Evolutionary conservation across 192 early-diverging fungal species (phyloP), one percentile per base, ranked within the genome.

Genomic region (Coemansia nantahalensis): DNA sequence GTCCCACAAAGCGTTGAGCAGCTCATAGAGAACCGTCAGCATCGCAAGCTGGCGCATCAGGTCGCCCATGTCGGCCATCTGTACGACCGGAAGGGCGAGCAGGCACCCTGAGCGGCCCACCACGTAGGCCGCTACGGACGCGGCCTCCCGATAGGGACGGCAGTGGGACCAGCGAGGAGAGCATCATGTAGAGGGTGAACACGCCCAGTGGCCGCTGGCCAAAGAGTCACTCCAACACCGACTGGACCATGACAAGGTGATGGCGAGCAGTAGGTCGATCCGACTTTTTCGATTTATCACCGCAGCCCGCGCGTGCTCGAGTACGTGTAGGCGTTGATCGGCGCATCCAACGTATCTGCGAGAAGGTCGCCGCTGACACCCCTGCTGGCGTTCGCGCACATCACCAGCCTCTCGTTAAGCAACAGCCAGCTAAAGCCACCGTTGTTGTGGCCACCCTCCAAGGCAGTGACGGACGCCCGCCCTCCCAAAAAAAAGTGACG

Each of bases 41-140:
- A 60, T 51, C 5, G 52, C 15, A 44, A 75, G 68, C 42, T 63
- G 65, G 11, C 56, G 55, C 71, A 75, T 75, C 18, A 59, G 59
- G 15, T 67, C 59, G 22, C 71, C 59, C 9, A 63, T 38, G 4
- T 56, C 48, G 28, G 52, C 45, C 65, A 75, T 53, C 15, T 67
- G 36, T 28, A 56, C 50, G 9, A 51, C 55, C 45, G 68, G 28
- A 22, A 75, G 39, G 18, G 56, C 60, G 16, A 75, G 24, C 26
- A 65, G 71, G 17, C 52, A 63, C 12, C 67, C 12, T 22, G 67
- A 64, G 9, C 48, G 60, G 7, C 48, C 53, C 2, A 65, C 65
- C 11, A 56, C 59, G 42, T 67, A 75, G n/a, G 36, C 17, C 19
- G 50, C 14, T n/a, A n/a, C n/a, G n/a, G 4, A 63, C 64, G 16